Base-by-base conservation (phyloP, 2,329 filamentous ascomycete genomes). In the Penicillium sp. region DNA sequence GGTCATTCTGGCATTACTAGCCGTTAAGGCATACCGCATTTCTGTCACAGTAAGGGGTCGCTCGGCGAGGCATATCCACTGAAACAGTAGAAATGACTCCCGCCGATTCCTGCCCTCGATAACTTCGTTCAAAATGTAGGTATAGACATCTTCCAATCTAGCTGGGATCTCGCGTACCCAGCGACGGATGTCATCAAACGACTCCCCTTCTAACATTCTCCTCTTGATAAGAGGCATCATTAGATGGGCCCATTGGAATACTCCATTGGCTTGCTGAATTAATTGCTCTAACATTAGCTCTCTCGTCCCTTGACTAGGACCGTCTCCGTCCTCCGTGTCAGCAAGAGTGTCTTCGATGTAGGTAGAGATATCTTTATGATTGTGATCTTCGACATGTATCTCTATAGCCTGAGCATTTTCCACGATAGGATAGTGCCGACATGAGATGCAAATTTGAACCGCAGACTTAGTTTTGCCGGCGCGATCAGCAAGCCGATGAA, bases 341-440 rank as follows among this genome's bases (percentile, higher is more conserved):
- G 25, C 23, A 26, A 57, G 35, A 3, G 37, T 37, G 9, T 57
- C 54, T 7, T 52, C 16, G 13, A 56, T 53, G 13, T 59, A 63
- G 47, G 19, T 21, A 1, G 39, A 2, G 10, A 42, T 42, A 4
- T 42, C 39, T 13, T 46, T 1, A 4, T 46, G 13, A 10, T 60
- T 60, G 10, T 61, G 48, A 8, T 55, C 7, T 35, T 62, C 54
- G n/a, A 62, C 53, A 8, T 8, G 0, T 14, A 60, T 57, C 49
- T 55, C 61, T 13, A 44, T 50, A n/a, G 29, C 42, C n/a, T 11
- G 37, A 26, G 25, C 33, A 27, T 21, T 59, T 23, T 7, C 35
- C 7, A 55, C 1, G 4, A 59, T 54, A 4, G 59, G 61, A 52
- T 61, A 63, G n/a, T 63, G 61, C 23, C 59, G 61, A 35, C 59